Evolutionary conservation across 2,329 filamentous ascomycete genomes (phyloP), one percentile per base, ranked within the genome.

Genomic region (Chrysoporthe cubensis): DNA sequence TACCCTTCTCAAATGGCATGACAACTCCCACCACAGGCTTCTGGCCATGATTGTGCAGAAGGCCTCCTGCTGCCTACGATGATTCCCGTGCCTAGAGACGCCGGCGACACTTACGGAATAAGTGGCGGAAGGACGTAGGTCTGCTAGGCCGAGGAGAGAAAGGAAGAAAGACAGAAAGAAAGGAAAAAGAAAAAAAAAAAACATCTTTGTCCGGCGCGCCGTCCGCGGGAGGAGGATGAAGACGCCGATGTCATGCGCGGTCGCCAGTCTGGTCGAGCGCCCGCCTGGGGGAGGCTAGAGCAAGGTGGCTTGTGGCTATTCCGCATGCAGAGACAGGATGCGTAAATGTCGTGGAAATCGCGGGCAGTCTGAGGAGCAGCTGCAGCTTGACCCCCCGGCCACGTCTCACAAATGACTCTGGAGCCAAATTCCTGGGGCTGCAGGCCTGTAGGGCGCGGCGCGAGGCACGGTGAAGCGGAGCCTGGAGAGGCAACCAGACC

Each of bases 321-420:
- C 57, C n/a, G 40, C 61, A 64, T 63, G 67, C 59, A 62, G 42
- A 65, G 61, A 56, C 52, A 62, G 57, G 56, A 57, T 66, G 58
- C 64, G 66, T 62, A 50, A 65, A 66, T 64, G 64, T 67, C 63
- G 64, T 68, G 71, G 67, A 69, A 68, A 67, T 46, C 65, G 65
- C 69, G 69, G 71, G 68, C 70, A 68, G 66, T 69, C 58, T 26
- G 57, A 66, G 68, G 62, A 66, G 34, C 48, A 57, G 58, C 67
- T 73, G 71, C 69, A 70, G 66, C 62, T 64, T 72, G 70, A 21
- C 26, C 5, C 46, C 67, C 71, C 70, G 67, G 69, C 60, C 64
- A 63, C 64, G 70, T 72, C 69, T 70, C 65, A 71, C 7, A 64
- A 70, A 62, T 32, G 50, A 13, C 14, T 40, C n/a, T 54, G 65